A percentile compares a stretch with the other conserved stretches of the same genome.
phyloP scores from a whole-genome alignment of 176 grass and related monocot genomes.

The Coix lacrymajobi region DNA sequence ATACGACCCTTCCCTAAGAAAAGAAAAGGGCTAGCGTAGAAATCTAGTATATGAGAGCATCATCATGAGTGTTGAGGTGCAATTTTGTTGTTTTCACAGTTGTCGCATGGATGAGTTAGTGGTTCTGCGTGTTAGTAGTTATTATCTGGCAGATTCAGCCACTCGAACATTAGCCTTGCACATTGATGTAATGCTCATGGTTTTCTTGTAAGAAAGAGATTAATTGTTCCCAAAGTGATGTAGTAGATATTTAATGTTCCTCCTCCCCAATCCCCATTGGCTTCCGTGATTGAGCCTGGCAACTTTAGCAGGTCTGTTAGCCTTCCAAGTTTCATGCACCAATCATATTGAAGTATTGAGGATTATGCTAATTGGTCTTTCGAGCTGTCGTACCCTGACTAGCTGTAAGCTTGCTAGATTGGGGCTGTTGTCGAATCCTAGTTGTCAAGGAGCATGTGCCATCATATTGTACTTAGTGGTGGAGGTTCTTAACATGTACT shows the following conservation, averaged over 20 bases:
- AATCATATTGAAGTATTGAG: neutral
- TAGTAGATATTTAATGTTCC: neutral
- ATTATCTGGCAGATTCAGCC: neutral
- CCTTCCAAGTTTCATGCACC: neutral
- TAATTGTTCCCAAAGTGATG: neutral
- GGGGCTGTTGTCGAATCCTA: neutral
- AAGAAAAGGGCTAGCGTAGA: neutral
- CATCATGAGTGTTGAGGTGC: neutral
- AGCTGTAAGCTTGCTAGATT: neutral
- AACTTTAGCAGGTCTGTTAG: neutral
- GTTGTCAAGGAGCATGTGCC: constrained; percentile 4
- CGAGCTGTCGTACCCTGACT: neutral
- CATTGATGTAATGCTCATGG: neutral
- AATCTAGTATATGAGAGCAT: constrained; percentile 7
- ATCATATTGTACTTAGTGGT: neutral
- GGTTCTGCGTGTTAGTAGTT: neutral
- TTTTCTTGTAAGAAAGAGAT: neutral
- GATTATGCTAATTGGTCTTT: neutral
- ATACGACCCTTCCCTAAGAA: neutral
- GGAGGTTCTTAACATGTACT: constrained; percentile 17
- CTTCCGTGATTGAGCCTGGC: neutral
- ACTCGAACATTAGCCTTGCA: neutral
- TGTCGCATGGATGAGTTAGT: neutral
- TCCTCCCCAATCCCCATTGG: neutral
- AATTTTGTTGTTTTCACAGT: constrained; percentile 23